phyloP scores from a whole-genome alignment of 345 rosid genomes.

The Eucalyptus tenuipes region DNA sequence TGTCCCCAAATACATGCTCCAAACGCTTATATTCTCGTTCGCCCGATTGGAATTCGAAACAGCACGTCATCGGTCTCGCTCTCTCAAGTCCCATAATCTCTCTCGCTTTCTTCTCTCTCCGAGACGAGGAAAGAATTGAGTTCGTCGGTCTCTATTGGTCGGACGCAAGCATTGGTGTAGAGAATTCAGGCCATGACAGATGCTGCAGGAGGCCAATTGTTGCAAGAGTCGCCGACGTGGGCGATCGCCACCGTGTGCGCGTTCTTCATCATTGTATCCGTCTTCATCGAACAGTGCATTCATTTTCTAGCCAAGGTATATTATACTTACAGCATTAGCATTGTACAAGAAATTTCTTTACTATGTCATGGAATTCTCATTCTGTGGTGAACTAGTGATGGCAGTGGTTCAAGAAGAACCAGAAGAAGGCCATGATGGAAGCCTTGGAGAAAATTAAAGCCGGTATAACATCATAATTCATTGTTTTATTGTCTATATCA shows the following conservation, averaged over 20 bases:
- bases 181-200: constrained; percentile 12
- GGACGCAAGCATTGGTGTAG: background rate
- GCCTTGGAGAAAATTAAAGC: constrained; percentile 57
- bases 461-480: background rate
- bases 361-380: background rate
- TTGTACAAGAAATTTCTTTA: background rate
- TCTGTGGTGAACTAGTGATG: background rate
- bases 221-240: constrained; percentile 55
- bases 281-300: constrained; percentile 32
- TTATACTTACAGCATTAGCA: background rate
- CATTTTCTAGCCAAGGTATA: constrained; percentile 29
- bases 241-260: constrained; percentile 46
- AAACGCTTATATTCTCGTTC: background rate
- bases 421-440: constrained; percentile 43
- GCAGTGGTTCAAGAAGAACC: constrained; percentile 40
- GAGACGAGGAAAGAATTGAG: background rate
- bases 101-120: background rate
- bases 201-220: constrained; percentile 11
- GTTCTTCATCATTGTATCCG: constrained; percentile 29
- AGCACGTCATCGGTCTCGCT: background rate
- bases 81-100: background rate
- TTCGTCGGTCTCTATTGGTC: background rate
- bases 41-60: background rate
- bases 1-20: background rate
- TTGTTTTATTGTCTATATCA: background rate